phyloP scores from a whole-genome alignment of 148 eudicot species.

The Spergularia bocconei region DNA sequence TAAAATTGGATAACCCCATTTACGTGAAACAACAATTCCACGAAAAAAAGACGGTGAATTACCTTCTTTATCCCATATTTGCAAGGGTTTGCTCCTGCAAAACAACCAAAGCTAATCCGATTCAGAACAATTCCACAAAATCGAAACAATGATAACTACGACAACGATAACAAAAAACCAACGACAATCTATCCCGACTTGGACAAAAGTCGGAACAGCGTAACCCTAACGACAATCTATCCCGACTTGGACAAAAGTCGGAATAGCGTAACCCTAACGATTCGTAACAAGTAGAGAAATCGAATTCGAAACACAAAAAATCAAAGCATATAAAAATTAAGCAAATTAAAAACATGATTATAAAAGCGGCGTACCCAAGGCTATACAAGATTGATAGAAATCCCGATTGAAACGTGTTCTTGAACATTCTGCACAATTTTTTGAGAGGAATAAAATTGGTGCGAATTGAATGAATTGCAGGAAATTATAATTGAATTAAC shows the following conservation, averaged over 20 bases:
- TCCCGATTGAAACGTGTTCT: constrained; percentile 17
- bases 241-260: too few relatives aligned
- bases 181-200: too few relatives aligned
- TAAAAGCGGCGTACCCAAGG: constrained; percentile 5
- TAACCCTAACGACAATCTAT: not conserved
- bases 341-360: not conserved
- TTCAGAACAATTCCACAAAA: constrained; percentile 2
- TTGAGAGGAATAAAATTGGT: too few relatives aligned
- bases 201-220: not conserved
- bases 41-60: not conserved
- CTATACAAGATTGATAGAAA: constrained; percentile 14
- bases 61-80: constrained; percentile 99
- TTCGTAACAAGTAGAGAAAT: not conserved
- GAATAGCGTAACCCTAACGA: not conserved
- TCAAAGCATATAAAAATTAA: not conserved
- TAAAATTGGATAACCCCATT: too few relatives aligned
- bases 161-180: not conserved
- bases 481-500: too few relatives aligned
- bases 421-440: not conserved
- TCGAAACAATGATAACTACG: not conserved
- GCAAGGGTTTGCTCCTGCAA: constrained; percentile 93
- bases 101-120: not conserved
- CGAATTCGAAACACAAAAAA: not conserved
- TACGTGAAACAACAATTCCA: not conserved
- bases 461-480: too few relatives aligned